Percentiles rank a stretch among this genome's conserved stretches.
Conservation (phyloP, 495 filamentous ascomycete species). For the Corynascus novoguineensis region DNA sequence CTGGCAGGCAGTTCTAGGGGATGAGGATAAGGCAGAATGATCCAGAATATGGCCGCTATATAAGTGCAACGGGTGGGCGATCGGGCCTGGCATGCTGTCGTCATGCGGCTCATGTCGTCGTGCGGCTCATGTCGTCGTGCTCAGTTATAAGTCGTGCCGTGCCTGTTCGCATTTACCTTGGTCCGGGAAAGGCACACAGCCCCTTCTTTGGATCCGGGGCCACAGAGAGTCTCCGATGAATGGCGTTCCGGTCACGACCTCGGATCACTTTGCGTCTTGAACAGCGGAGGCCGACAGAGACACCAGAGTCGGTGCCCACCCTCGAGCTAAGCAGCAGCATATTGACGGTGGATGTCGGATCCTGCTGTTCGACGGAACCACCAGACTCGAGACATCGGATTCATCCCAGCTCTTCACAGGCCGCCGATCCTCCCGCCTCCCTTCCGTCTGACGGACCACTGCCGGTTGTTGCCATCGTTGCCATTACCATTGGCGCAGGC, state of each 20-base stretch:
- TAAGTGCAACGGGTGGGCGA: no score
- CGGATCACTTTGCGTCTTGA: conserved; percentile 5
- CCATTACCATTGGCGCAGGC: conserved; percentile 3
- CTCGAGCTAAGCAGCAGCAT: not conserved
- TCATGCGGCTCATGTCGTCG: not conserved
- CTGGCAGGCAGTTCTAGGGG: not conserved
- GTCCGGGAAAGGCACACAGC: not conserved
- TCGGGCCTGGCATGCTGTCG: not conserved
- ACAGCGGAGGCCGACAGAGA: not conserved
- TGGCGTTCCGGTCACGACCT: not conserved
- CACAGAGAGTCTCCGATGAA: conserved; percentile 11
- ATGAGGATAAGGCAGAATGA: not conserved
- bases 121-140: conserved; percentile 4
- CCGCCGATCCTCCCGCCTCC: not conserved
- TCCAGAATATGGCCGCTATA: not conserved
- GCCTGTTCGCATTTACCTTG: not conserved
- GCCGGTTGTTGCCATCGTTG: not conserved
- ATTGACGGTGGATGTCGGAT: not conserved
- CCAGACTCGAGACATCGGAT: not conserved
- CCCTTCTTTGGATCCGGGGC: not conserved
- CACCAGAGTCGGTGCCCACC: not conserved
- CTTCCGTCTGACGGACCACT: not conserved
- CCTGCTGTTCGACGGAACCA: not conserved
- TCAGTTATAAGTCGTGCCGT: conserved; percentile 4
- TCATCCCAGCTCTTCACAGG: not conserved